Conservation (phyloP, 1,284 basidiomycete species). For the Puccinia horiana region DNA sequence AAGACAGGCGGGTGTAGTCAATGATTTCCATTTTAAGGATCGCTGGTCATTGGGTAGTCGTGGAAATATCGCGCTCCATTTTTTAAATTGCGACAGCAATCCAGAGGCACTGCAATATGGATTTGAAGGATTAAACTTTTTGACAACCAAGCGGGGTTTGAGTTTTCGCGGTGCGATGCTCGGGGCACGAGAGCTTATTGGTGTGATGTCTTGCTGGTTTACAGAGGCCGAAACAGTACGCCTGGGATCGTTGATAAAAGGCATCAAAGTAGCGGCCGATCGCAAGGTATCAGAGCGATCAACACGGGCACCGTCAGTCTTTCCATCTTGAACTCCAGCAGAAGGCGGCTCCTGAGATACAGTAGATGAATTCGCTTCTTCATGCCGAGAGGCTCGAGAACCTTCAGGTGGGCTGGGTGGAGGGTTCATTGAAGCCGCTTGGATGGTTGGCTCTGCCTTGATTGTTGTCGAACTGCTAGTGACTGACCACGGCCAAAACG, state of each 20-base stretch:
- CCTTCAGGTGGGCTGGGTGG: conserved; percentile 39
- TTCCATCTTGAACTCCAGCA: conserved; percentile 6
- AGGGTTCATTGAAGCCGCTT: conserved; percentile 16
- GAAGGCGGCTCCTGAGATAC: neutral
- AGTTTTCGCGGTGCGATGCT: conserved; percentile 14
- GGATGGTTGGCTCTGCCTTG: conserved; percentile 18
- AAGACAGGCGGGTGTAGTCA: conserved; percentile 66
- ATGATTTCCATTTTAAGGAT: conserved; percentile 51
- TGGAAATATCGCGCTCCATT: conserved; percentile 87
- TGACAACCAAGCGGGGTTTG: conserved; percentile 62
- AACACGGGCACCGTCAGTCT: conserved; percentile 3
- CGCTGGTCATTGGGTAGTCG: conserved; percentile 63
- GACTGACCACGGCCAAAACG: conserved; percentile 49
- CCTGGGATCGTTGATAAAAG: conserved; percentile 45
- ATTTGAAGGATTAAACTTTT: conserved; percentile 66
- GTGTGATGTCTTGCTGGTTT: conserved; percentile 45
- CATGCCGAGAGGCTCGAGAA: conserved; percentile 23
- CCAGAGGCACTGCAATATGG: conserved; percentile 56
- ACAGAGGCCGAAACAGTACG: conserved; percentile 37
- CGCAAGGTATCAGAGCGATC: conserved; percentile 44
- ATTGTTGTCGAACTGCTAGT: neutral
- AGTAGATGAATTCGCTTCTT: conserved; percentile 26
- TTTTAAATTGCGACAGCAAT: conserved; percentile 66
- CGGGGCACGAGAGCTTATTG: conserved; percentile 38
- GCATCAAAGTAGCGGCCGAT: conserved; percentile 47